Percentiles rank a stretch among this genome's conserved stretches.
phyloP scores from a whole-genome alignment of 805 yeast genomes.

The Saturnispora sanitii region DNA sequence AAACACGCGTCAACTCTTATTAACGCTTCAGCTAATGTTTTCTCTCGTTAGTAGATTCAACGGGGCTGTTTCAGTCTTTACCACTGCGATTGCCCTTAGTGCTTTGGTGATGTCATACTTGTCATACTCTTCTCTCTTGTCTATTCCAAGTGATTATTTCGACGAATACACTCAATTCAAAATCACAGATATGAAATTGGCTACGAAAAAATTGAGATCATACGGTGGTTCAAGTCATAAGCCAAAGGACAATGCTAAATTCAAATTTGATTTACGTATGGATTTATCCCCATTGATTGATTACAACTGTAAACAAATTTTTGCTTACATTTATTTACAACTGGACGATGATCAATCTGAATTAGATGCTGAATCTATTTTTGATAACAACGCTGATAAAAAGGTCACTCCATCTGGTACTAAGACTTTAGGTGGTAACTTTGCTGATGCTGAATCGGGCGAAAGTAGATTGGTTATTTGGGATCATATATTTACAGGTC shows the following conservation, averaged over 20 bases:
- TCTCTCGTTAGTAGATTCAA: slow-evolving; percentile 5
- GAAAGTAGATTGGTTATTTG: slow-evolving; percentile 64
- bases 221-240: slow-evolving; percentile 54
- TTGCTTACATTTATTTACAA: slow-evolving; percentile 81
- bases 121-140: slow-evolving; percentile 3
- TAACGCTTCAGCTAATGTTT: background rate
- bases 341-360: slow-evolving; percentile 22
- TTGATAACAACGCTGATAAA: background rate
- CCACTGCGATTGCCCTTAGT: slow-evolving; percentile 2
- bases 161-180: slow-evolving; percentile 5
- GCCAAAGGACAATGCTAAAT: slow-evolving; percentile 67
- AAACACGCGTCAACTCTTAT: too few species aligned
- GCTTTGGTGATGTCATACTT: slow-evolving; percentile 5
- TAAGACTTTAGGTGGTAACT: slow-evolving; percentile 6
- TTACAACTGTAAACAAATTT: slow-evolving; percentile 97
- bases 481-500: slow-evolving; percentile 68
- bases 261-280: slow-evolving; percentile 61
- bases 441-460: slow-evolving; percentile 7
- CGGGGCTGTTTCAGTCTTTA: background rate
- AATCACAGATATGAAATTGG: slow-evolving; percentile 7
- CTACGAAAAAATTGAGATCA: slow-evolving; percentile 20
- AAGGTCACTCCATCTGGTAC: slow-evolving; percentile 1
- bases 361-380: background rate
- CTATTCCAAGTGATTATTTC: slow-evolving; percentile 4
- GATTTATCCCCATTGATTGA: slow-evolving; percentile 78